These are phyloP conservation scores for Kwoniella sp. DNA, from an alignment of 768 basidiomycete species.

Conservation along the genomic window DNA sequence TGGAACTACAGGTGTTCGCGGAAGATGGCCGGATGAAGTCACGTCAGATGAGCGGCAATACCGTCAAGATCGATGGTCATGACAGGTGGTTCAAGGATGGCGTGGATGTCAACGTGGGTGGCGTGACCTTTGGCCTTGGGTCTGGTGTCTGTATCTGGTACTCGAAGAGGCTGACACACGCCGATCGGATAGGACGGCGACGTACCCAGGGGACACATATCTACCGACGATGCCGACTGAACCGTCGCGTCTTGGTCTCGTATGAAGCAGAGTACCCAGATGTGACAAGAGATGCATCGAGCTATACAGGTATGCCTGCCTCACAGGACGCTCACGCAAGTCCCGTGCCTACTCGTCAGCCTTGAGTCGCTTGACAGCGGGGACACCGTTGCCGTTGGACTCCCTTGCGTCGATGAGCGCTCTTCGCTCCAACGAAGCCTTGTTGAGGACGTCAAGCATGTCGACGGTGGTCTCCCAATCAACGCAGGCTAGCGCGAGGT, in stretches of 20 bases:
- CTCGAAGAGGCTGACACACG: not conserved
- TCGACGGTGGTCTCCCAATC: conserved; percentile 70
- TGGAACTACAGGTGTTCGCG: conserved; percentile 46
- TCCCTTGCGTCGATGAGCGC: conserved; percentile 22
- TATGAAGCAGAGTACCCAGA: not conserved
- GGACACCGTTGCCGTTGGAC: conserved; percentile 25
- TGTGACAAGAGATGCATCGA: no score
- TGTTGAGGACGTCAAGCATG: conserved; percentile 44
- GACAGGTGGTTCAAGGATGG: conserved; percentile 58
- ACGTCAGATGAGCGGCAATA: conserved; percentile 54
- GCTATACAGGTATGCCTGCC: no score
- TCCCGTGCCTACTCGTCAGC: conserved; percentile 21
- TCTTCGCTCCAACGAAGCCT: conserved; percentile 34
- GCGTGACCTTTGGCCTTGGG: not conserved
- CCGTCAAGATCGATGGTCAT: conserved; percentile 53
- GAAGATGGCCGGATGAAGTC: conserved; percentile 57
- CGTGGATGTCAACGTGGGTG: conserved; percentile 35
- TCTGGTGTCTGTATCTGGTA: not conserved
- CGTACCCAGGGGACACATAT: conserved; percentile 15
- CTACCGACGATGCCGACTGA: not conserved
- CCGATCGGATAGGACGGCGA: conserved; percentile 6
- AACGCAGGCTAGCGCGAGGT: conserved; percentile 59
- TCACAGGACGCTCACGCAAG: no score
- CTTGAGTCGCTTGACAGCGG: conserved; percentile 27
- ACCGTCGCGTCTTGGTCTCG: not conserved